Base-by-base conservation (phyloP, 2,329 filamentous ascomycete genomes). In the Phaeosphaeria sp. region DNA sequence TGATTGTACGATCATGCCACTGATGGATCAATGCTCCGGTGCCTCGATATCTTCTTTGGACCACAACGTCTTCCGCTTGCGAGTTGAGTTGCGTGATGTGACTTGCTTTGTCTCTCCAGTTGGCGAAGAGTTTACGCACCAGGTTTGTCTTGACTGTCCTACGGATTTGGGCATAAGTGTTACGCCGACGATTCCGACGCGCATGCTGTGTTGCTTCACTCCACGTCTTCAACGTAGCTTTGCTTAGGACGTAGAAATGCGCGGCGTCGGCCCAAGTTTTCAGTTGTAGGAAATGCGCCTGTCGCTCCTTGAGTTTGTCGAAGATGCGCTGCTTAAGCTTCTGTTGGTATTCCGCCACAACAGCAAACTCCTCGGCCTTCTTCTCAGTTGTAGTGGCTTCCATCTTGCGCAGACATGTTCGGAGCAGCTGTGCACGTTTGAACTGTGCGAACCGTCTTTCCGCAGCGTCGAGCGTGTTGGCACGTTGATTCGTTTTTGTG, bases 211-310 rank as follows among this genome's bases (percentile, higher is more conserved):
- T 83, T 20, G 82, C 80, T 41, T 78, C 74, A 21, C 78, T 80
- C 85, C 85, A 88, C 15, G 72, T 69, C 60, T 82, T 84, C 51
- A 87, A 63, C 2, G 78, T 74, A 43, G 75, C 78, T 7, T 78
- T 85, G 43, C 80, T 76, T n/a, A 84, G 67, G 39, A 85, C 83
- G 67, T 86, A 88, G 62, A 83, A 87, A 11, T 79, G 75, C 22
- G 85, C 85, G 69, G 85, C 81, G n/a, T 73, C 72, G 23, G 85
- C 82, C 83, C 83, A 85, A 22, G 76, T 76, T 44, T 83, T 79
- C 46, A 88, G 71, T 63, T 82, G 79, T 23, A 73, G 66, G 11
- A 82, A 71, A 60, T 85, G 79, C 17, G 79, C 72, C 6, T 72
- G 70, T 39, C 74, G 74, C 18, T 73, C 66, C 25, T 73, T 71